A percentile compares a stretch with the other conserved stretches of the same genome.
Conservation (phyloP, 1,139 yeast genomes). For the Blastobotrys illinoisensis region DNA sequence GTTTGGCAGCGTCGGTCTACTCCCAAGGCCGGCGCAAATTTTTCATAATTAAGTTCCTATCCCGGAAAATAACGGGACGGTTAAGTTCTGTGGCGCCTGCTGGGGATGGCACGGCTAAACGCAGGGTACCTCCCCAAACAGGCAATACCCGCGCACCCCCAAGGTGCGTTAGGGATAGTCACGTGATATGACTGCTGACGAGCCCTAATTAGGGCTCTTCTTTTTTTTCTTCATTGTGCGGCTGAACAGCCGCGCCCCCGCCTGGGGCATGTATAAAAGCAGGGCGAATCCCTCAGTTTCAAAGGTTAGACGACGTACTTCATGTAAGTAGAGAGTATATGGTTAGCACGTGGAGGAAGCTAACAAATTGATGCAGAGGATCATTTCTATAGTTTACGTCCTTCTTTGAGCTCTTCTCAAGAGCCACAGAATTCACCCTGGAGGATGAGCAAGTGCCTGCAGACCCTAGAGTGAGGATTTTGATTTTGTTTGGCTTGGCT, state of each 20-base stretch:
- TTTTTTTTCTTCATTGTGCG: not conserved
- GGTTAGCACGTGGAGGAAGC: no score
- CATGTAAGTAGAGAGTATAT: conserved; percentile 35
- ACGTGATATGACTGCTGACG: not conserved
- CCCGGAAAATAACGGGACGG: not conserved
- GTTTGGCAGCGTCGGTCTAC: not conserved
- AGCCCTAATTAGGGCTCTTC: not conserved
- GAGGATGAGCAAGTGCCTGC: conserved; percentile 98
- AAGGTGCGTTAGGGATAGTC: not conserved
- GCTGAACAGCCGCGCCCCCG: not conserved
- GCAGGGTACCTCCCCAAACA: not conserved
- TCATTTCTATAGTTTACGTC: conserved; percentile 95
- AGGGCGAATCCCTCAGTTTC: not conserved
- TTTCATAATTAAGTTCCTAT: not conserved
- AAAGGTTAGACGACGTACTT: conserved; percentile 57
- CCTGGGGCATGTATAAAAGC: no score
- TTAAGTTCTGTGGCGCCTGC: not conserved
- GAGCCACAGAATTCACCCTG: conserved; percentile 99
- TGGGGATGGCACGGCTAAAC: not conserved
- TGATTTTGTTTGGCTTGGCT: conserved; percentile 11
- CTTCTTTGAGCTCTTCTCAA: conserved; percentile 96
- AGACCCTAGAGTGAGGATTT: conserved; percentile 84
- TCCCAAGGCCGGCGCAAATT: not conserved
- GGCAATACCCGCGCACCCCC: not conserved
- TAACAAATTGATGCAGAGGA: conserved; percentile 99